Base-by-base conservation (phyloP, 2,329 filamentous ascomycete genomes). In the Bipolaris sorokiniana region DNA sequence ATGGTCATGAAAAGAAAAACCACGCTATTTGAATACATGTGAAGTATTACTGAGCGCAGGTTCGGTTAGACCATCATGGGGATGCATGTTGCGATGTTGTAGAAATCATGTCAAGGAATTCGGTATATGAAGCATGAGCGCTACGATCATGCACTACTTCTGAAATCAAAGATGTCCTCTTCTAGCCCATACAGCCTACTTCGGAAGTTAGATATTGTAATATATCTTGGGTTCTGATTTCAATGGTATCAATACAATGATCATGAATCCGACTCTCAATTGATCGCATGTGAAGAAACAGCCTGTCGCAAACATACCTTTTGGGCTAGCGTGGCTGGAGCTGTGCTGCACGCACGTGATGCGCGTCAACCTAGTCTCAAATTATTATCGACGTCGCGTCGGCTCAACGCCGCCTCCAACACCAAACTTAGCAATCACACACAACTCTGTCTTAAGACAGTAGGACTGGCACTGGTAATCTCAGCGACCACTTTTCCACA, bases 271-370 rank as follows among this genome's bases (percentile, higher is more conserved):
- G 15, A 20, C 31, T 18, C 5, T n/a, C 6, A 20, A 18, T 23
- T 7, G 9, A 36, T n/a, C 23, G 33, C 20, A 36, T 13, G 15
- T 7, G 7, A 37, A 16, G 15, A 26, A 34, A 2, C 15, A 23
- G 33, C 40, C 34, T 42, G 56, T 63, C 64, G 67, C 67, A 66
- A 66, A 68, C 41, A 54, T 44, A 54, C 59, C 26, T 41, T 66
- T 66, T 33, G 16, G 64, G 65, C 56, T 69, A 69, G 65, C 52
- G 62, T 33, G 20, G 13, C 4, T 38, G 2, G 31, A 31, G 48
- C 38, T 56, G 10, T 26, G 9, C 10, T 40, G 34, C 65, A 67
- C 65, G 64, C 67, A 68, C 67, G 65, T 68, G 67, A 68, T 42
- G 23, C 34, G 56, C n/a, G 48, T 51, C 48, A 41, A 55, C 58